These are phyloP conservation scores for Aegilops speltoides DNA, from an alignment of 176 grass and related monocot species.

Conservation along the genomic window DNA sequence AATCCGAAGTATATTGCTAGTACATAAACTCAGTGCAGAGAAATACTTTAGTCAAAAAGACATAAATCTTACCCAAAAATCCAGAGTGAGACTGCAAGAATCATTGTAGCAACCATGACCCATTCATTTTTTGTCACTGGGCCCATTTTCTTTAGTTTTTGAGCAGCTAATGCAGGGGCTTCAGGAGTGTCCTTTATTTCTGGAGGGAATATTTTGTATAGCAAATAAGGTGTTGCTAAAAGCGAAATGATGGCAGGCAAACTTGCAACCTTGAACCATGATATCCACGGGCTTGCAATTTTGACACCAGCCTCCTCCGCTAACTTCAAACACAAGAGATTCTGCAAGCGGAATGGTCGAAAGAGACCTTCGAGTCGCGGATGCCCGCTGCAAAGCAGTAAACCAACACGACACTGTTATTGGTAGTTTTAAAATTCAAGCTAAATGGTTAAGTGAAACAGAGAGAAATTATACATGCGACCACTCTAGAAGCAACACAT, in stretches of 20 bases:
- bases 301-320: conserved; percentile 88
- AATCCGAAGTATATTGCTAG: neutral
- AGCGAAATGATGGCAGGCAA: conserved; percentile 81
- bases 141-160: conserved; percentile 86
- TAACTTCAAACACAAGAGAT: conserved; percentile 90
- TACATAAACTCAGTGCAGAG: neutral
- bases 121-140: conserved; percentile 88
- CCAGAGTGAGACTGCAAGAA: conserved; percentile 93
- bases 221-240: conserved; percentile 71
- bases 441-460: conserved; percentile 11
- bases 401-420: neutral
- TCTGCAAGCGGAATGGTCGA: no score
- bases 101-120: conserved; percentile 91
- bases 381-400: no score
- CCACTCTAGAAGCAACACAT: neutral
- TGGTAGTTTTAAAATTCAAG: conserved; percentile 2
- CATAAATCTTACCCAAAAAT: conserved; percentile 79
- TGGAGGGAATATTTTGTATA: conserved; percentile 97
- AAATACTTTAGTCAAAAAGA: conserved; percentile 4
- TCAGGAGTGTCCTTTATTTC: conserved; percentile 97
- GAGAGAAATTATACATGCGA: neutral
- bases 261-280: conserved; percentile 86
- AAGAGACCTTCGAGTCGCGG: no score
- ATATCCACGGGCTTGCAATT: conserved; percentile 87
- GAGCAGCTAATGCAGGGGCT: conserved; percentile 80